phyloP scores from a whole-genome alignment of 2,329 filamentous ascomycete species.

The Diatrype stigma region DNA sequence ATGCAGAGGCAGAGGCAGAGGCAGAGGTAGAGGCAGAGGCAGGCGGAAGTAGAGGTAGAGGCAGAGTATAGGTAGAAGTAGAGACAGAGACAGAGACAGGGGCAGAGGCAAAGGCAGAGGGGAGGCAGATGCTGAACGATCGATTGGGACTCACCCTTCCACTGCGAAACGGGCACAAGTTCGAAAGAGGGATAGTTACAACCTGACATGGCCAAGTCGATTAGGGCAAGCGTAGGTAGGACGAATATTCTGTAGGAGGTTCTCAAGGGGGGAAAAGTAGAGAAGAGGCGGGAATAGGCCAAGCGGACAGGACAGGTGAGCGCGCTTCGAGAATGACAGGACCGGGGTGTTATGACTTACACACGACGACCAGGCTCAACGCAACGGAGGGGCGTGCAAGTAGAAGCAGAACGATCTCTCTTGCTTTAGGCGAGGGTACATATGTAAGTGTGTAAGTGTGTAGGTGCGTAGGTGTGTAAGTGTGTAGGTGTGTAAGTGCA shows the following conservation, averaged over 20 bases:
- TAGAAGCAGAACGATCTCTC: slow-evolving; percentile 5
- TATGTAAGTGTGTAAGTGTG: neutral
- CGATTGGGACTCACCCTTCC: too few species aligned
- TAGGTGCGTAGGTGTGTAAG: neutral
- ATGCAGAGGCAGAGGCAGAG: too few species aligned
- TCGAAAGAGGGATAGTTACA: neutral
- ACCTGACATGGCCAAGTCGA: neutral
- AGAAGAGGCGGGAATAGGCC: slow-evolving; percentile 11
- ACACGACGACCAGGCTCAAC: slow-evolving; percentile 3
- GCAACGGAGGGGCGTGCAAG: slow-evolving; percentile 6
- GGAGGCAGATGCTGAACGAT: neutral
- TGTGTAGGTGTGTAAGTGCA: neutral
- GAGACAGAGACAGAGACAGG: too few species aligned
- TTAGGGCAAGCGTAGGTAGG: neutral
- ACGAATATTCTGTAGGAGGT: slow-evolving; percentile 11
- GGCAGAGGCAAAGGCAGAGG: too few species aligned
- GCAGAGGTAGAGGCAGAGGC: too few species aligned
- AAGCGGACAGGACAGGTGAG: slow-evolving; percentile 24
- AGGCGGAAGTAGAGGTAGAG: too few species aligned
- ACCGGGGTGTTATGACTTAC: slow-evolving; percentile 19
- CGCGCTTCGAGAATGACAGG: slow-evolving; percentile 20
- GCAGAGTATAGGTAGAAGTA: too few species aligned
- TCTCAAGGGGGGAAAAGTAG: slow-evolving; percentile 14
- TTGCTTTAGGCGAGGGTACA: neutral
- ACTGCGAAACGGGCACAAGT: neutral